Conservation (phyloP, 176 grass and related monocot species). For the Aegilops sharonensis region DNA sequence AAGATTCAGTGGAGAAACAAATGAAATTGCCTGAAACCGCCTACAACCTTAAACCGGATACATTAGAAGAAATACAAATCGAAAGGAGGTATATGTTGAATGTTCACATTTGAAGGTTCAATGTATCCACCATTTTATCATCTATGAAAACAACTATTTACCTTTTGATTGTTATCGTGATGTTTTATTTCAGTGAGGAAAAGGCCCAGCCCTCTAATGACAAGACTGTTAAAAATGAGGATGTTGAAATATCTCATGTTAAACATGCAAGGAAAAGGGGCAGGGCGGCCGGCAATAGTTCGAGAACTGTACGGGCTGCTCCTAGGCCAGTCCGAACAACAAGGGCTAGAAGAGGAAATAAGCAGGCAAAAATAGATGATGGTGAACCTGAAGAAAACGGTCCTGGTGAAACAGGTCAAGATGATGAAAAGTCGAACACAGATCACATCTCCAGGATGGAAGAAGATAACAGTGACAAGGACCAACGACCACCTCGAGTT, state of each 20-base stretch:
- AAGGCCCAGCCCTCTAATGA: constrained; percentile 28
- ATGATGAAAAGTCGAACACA: constrained; percentile 30
- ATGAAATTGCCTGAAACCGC: constrained; percentile 63
- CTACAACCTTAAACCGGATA: constrained; percentile 85
- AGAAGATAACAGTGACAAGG: constrained; percentile 19
- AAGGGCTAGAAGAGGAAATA: constrained; percentile 59
- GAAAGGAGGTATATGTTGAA: constrained; percentile 59
- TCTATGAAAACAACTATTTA: neutral
- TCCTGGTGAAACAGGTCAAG: constrained; percentile 35
- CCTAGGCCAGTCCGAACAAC: constrained; percentile 47
- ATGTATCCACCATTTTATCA: neutral
- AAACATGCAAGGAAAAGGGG: constrained; percentile 68
- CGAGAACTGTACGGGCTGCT: constrained; percentile 45
- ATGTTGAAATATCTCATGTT: constrained; percentile 17
- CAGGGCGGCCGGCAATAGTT: constrained; percentile 17
- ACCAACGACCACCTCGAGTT: constrained; percentile 16
- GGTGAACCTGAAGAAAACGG: constrained; percentile 57
- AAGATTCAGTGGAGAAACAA: constrained; percentile 75
- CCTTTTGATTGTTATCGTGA: neutral
- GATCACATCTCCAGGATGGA: constrained; percentile 36
- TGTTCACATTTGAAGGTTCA: constrained; percentile 24
- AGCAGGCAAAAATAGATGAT: constrained; percentile 44
- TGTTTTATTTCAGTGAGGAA: constrained; percentile 53
- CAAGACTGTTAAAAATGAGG: constrained; percentile 23
- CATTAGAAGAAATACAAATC: constrained; percentile 62